These are phyloP conservation scores for Zygotorulaspora chibaensis DNA, from an alignment of 805 yeast species.

Conservation along the genomic window DNA sequence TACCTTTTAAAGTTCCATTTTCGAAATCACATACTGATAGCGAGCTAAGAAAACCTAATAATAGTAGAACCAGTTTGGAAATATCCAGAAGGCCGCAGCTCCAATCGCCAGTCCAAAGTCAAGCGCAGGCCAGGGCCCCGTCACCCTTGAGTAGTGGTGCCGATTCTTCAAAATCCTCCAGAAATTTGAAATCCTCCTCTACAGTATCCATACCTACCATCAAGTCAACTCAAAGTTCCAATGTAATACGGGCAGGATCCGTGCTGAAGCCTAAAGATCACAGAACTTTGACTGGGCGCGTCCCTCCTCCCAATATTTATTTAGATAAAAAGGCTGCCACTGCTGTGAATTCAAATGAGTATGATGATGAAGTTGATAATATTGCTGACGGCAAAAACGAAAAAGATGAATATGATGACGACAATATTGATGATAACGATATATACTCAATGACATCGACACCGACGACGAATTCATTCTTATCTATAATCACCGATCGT, in stretches of 20 bases:
- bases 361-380: constrained; percentile 2
- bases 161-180: neutral
- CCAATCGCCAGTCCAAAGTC: neutral
- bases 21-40: neutral
- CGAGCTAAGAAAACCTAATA: neutral
- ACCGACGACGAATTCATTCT: constrained; percentile 4
- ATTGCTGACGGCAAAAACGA: constrained; percentile 5
- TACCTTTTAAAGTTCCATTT: neutral
- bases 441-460: constrained; percentile 4
- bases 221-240: neutral
- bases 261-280: neutral
- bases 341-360: neutral
- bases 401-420: constrained; percentile 4
- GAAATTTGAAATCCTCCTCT: neutral
- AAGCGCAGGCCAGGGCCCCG: neutral
- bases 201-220: neutral
- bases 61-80: neutral
- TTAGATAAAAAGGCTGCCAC: constrained; percentile 1
- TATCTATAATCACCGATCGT: constrained; percentile 7
- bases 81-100: neutral
- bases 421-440: constrained; percentile 4
- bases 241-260: neutral
- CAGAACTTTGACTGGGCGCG: constrained; percentile 13
- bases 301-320: constrained; percentile 18
- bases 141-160: no score